Conservation (phyloP, 768 basidiomycete species). For the Neoboletus brunneissimus region DNA sequence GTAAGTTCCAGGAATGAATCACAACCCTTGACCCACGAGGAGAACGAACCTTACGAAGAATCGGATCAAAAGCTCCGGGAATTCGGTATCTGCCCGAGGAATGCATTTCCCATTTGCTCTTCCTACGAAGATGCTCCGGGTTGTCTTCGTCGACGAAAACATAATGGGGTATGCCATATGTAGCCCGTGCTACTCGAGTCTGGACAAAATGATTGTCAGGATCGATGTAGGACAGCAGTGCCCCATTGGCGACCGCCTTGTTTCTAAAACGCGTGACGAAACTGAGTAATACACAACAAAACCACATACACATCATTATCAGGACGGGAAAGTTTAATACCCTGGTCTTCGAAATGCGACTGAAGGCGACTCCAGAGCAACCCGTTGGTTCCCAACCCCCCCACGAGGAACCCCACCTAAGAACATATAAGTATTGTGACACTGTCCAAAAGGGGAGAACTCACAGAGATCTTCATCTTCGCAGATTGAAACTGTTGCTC, state of each 20-base stretch:
- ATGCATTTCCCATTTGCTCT: neutral
- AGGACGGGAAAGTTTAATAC: slow-evolving; percentile 5
- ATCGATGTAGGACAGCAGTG: slow-evolving; percentile 2
- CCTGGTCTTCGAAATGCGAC: neutral
- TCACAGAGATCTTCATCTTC: neutral
- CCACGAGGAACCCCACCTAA: slow-evolving; percentile 11
- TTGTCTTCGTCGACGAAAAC: neutral
- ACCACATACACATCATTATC: slow-evolving; percentile 7
- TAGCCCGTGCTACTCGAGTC: neutral
- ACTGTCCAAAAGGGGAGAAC: neutral
- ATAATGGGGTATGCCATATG: neutral
- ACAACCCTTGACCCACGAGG: neutral
- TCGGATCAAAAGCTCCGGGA: neutral
- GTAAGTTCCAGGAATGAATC: neutral
- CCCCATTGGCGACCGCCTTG: slow-evolving; percentile 11
- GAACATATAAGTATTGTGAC: neutral
- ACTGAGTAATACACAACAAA: neutral
- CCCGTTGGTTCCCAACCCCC: slow-evolving; percentile 5
- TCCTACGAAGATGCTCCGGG: neutral
- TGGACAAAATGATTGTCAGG: neutral
- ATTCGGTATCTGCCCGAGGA: neutral
- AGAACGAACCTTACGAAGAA: neutral
- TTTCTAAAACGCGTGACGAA: neutral
- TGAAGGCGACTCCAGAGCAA: slow-evolving; percentile 6
- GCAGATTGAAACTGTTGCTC: slow-evolving; percentile 1